Evolutionary conservation across 1,284 basidiomycete genomes (phyloP).

Genomic region (Puccinia hordei): DNA sequence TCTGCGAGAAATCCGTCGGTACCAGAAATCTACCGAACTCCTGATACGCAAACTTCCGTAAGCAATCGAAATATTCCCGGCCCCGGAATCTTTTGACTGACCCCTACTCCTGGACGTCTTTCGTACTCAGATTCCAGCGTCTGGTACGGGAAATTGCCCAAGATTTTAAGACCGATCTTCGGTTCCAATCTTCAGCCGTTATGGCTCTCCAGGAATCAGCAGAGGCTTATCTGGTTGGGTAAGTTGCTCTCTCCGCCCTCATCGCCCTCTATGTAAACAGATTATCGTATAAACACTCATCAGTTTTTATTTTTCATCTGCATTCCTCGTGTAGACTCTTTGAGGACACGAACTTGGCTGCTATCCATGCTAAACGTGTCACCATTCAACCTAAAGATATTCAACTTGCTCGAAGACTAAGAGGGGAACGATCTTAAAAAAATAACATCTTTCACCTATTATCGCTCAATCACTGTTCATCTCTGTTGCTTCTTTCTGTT

Average conservation of each 20-base stretch:
- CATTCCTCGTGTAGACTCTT: slow-evolving; percentile 58
- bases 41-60: slow-evolving; percentile 60
- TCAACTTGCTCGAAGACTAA: slow-evolving; percentile 73
- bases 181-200: slow-evolving; percentile 75
- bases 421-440: slow-evolving; percentile 69
- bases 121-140: slow-evolving; percentile 54
- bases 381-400: slow-evolving; percentile 68
- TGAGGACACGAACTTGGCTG: slow-evolving; percentile 63
- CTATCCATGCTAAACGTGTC: slow-evolving; percentile 65
- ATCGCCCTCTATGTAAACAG: neutral
- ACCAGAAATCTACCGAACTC: slow-evolving; percentile 62
- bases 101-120: too few relatives aligned
- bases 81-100: too few relatives aligned
- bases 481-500: neutral
- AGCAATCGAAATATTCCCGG: neutral
- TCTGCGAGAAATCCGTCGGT: slow-evolving; percentile 57
- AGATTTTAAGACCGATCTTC: slow-evolving; percentile 67
- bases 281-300: too few relatives aligned
- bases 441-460: too few relatives aligned
- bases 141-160: slow-evolving; percentile 58
- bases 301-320: neutral
- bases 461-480: neutral
- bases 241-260: too few relatives aligned
- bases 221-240: slow-evolving; percentile 66
- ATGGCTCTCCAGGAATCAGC: slow-evolving; percentile 84